A percentile compares a stretch with the other conserved stretches of the same genome.
Conservation (phyloP, 768 basidiomycete species). For the Pleurotus ostreatus region DNA sequence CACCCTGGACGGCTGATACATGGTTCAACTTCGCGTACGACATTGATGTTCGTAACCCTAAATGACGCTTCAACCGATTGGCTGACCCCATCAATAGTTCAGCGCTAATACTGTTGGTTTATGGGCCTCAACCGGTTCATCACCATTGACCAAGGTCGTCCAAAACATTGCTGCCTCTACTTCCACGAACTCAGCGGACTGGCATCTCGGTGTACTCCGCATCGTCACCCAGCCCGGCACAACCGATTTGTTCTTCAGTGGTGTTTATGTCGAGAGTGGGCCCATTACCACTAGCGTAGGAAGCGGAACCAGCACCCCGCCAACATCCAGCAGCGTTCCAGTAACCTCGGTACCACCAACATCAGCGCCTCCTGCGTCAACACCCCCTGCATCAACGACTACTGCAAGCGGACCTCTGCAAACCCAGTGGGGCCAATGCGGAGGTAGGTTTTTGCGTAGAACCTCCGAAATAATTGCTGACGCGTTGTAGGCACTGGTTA, state of each 20-base stretch:
- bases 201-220: conserved; percentile 59
- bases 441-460: conserved; percentile 28
- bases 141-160: conserved; percentile 46
- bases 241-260: conserved; percentile 59
- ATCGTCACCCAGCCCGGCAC: conserved; percentile 40
- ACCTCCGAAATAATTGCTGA: not conserved
- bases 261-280: conserved; percentile 57
- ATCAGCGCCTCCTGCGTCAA: conserved; percentile 10
- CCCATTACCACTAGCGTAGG: conserved; percentile 52
- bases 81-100: conserved; percentile 32
- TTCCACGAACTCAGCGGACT: conserved; percentile 57
- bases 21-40: conserved; percentile 71
- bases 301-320: conserved; percentile 20
- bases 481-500: conserved; percentile 32
- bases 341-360: conserved; percentile 14
- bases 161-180: conserved; percentile 43
- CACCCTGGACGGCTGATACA: conserved; percentile 43
- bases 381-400: conserved; percentile 19
- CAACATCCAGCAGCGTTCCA: conserved; percentile 1
- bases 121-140: conserved; percentile 49
- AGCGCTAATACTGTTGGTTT: conserved; percentile 48
- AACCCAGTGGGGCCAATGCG: conserved; percentile 50
- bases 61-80: not conserved
- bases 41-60: conserved; percentile 41
- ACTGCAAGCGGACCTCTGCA: conserved; percentile 31